These are phyloP conservation scores for Monosporozyma servazzii DNA, from an alignment of 805 yeast species.

Conservation along the genomic window DNA sequence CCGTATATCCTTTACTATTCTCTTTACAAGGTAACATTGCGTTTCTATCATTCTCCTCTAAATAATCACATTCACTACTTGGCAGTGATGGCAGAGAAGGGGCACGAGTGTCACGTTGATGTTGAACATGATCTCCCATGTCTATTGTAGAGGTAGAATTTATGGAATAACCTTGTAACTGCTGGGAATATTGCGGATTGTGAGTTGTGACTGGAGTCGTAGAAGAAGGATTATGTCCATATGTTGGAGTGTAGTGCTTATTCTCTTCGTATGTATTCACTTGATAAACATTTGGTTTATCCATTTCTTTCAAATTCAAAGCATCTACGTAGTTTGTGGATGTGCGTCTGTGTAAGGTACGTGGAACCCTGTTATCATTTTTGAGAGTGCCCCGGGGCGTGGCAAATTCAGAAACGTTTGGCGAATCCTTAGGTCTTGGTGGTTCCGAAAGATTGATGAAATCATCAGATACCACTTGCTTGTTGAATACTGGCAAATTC, in stretches of 20 bases:
- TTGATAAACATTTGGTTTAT: background rate
- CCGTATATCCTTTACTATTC: background rate
- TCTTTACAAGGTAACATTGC: background rate
- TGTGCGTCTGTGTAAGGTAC: slow-evolving; percentile 8
- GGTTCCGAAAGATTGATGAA: slow-evolving; percentile 16
- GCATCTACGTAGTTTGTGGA: slow-evolving; percentile 19
- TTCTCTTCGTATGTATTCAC: background rate
- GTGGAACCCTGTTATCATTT: background rate
- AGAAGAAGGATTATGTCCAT: background rate
- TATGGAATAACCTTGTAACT: slow-evolving; percentile 3
- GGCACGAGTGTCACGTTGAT: background rate
- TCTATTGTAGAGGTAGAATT: slow-evolving; percentile 2
- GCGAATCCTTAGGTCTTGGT: slow-evolving; percentile 18
- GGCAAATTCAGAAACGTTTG: slow-evolving; percentile 6
- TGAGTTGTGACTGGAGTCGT: slow-evolving; percentile 8
- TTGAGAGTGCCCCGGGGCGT: background rate
- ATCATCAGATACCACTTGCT: slow-evolving; percentile 8
- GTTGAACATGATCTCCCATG: slow-evolving; percentile 10
- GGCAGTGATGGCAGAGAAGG: background rate
- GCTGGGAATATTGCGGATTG: slow-evolving; percentile 11
- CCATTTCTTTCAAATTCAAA: slow-evolving; percentile 1
- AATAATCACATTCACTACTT: background rate
- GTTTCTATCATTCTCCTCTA: background rate
- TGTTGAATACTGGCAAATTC: background rate
- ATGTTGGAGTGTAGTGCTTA: background rate